A percentile compares a stretch with the other conserved stretches of the same genome.
Evolutionary conservation across 1,139 yeast species (phyloP).

Genomic region (Diutina ranongensis): DNA sequence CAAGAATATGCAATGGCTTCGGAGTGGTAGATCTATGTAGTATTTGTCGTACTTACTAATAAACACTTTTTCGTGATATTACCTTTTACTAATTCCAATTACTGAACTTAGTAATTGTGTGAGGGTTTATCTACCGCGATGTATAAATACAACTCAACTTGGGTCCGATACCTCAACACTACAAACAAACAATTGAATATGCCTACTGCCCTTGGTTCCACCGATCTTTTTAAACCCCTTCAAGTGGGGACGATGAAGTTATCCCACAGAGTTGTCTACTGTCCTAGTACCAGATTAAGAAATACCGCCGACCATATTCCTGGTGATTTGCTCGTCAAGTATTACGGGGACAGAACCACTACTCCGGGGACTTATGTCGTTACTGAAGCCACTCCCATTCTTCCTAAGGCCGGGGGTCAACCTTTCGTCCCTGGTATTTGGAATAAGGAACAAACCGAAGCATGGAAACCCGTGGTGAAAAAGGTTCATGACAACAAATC

Average conservation of each 20-base stretch:
- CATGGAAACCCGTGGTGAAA: slow-evolving; percentile 39
- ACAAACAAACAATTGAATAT: too few relatives aligned
- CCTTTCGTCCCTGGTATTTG: slow-evolving; percentile 43
- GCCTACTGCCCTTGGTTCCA: slow-evolving; percentile 5
- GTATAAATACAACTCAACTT: too few relatives aligned
- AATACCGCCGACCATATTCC: slow-evolving; percentile 10
- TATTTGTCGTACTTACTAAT: too few relatives aligned
- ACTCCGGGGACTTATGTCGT: slow-evolving; percentile 10
- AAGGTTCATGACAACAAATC: slow-evolving; percentile 34
- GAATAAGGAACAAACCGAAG: slow-evolving; percentile 30
- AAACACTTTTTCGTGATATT: too few relatives aligned
- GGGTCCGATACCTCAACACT: too few relatives aligned
- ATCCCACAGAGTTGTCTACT: slow-evolving; percentile 10
- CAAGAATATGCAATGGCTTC: too few relatives aligned
- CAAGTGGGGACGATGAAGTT: slow-evolving; percentile 11
- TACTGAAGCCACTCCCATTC: slow-evolving; percentile 10
- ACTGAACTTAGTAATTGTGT: too few relatives aligned
- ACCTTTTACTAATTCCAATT: too few relatives aligned
- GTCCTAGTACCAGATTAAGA: slow-evolving; percentile 13
- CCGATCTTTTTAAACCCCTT: slow-evolving; percentile 11
- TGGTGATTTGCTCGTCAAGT: slow-evolving; percentile 9
- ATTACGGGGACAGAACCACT: slow-evolving; percentile 11
- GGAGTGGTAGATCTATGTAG: too few relatives aligned
- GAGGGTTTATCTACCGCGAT: too few relatives aligned
- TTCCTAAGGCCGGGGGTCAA: slow-evolving; percentile 23